phyloP scores from a whole-genome alignment of 2,329 filamentous ascomycete species.

The Beauveria rudraprayagi region DNA sequence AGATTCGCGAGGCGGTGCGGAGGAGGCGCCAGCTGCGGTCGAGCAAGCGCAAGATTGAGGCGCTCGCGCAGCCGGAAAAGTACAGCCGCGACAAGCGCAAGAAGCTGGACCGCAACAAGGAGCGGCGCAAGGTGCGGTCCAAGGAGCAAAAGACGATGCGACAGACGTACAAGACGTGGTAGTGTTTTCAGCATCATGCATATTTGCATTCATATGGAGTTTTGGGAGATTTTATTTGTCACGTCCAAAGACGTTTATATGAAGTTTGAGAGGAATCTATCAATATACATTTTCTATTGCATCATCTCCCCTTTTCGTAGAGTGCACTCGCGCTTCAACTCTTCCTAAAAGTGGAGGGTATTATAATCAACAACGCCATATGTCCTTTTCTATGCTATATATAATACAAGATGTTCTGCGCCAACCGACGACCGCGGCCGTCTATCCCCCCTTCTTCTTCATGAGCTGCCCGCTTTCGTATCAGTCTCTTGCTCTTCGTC shows the following conservation, averaged over 20 bases:
- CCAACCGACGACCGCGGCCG: not conserved
- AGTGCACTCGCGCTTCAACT: not conserved
- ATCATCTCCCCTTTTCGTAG: not conserved
- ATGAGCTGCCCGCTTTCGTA: constrained; percentile 14
- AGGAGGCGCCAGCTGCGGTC: constrained; percentile 65
- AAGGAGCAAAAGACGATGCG: constrained; percentile 63
- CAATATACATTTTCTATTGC: not conserved
- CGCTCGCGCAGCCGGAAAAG: constrained; percentile 72
- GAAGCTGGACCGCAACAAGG: constrained; percentile 77
- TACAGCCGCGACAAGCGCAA: constrained; percentile 72
- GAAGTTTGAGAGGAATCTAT: not conserved
- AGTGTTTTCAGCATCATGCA: constrained; percentile 8
- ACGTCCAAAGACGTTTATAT: not conserved
- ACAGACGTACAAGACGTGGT: constrained; percentile 55
- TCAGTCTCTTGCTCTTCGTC: constrained; percentile 42
- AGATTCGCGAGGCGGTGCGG: constrained; percentile 65
- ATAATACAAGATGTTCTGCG: not conserved
- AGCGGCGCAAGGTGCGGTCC: constrained; percentile 70
- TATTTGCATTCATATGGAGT: constrained; percentile 4
- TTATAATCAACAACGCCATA: constrained; percentile 2
- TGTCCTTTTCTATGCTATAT: not conserved
- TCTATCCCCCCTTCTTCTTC: not conserved
- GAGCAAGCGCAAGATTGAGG: constrained; percentile 83
- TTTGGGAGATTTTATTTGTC: not conserved
- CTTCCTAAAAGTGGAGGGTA: constrained; percentile 1